Evolutionary conservation across 495 filamentous ascomycete species (phyloP), one percentile per base, ranked within the genome.

Genomic region (Aspergillus kassunensis): DNA sequence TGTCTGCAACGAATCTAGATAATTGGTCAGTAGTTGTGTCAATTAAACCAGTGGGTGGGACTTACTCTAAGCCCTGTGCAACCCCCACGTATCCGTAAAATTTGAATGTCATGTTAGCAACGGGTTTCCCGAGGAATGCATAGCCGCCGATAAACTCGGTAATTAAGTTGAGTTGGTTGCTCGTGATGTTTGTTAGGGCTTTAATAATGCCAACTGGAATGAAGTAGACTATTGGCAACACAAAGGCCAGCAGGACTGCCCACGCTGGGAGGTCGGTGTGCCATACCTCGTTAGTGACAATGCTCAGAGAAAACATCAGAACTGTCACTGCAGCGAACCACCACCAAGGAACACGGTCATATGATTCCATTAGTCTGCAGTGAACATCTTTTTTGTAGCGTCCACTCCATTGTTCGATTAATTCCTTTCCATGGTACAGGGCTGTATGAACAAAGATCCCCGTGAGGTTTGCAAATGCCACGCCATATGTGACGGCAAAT

Each of bases 61-160:
- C 65, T 61, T 68, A 65, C 68, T 73, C 72, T 34, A 75, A 49
- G 20, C 71, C 75, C 56, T 77, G 75, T 10, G 69, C 59, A 70
- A 86, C 80, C 33, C 83, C 85, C 55, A 86, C 85, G 59, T 84
- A 89, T 34, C 85, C 84, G 53, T 86, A 87, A 13, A 85, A 86
- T 64, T 89, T 88, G 70, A 89, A 89, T 56, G 86, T 72, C 85
- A 88, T 88, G 33, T 86, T 74, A 0, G 81, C 85, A 12, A 88
- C 53, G 0, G 85, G 85, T 20, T 76, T 63, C 2, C 85, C 85
- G 2, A 84, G 79, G 51, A 85, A 83, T 19, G 86, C 85, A 62
- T 88, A 88, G 0, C 86, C 85, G 25, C 79, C 83, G 42, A 90
- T 71, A 53, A 88, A 88, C 65, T 88, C 85, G 3, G 85, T 87